A percentile compares a stretch with the other conserved stretches of the same genome.
Conservation (phyloP, 106 monocot species). For the Alisma plantagoaquatica region DNA sequence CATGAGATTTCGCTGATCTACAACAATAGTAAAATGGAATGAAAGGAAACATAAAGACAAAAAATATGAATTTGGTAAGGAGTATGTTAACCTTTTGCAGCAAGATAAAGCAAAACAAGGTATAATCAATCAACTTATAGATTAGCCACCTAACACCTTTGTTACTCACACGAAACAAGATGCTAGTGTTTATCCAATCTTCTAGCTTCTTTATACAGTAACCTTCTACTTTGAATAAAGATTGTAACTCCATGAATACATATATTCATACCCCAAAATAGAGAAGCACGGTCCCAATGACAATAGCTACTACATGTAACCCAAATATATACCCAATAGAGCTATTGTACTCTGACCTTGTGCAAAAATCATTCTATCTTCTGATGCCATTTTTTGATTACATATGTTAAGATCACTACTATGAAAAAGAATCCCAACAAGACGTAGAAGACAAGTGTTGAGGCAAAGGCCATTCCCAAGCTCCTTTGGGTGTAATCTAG, state of each 20-base stretch:
- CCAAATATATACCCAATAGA: background rate
- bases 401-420: too few relatives aligned
- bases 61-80: background rate
- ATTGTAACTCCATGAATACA: background rate
- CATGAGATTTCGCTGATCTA: too few relatives aligned
- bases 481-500: background rate
- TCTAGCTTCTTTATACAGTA: slow-evolving; percentile 3
- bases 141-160: background rate
- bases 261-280: too few relatives aligned
- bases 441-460: background rate
- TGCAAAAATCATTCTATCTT: background rate
- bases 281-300: slow-evolving; percentile 1
- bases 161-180: background rate
- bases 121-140: background rate
- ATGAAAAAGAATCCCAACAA: background rate
- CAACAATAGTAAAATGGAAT: background rate
- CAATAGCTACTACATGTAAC: background rate
- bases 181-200: background rate
- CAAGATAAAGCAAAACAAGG: background rate
- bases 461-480: background rate
- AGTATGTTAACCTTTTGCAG: slow-evolving; percentile 1
- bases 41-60: background rate
- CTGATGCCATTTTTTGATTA: too few relatives aligned
- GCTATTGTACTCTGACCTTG: background rate
- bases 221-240: slow-evolving; percentile 3